Conservation (phyloP, 2,329 filamentous ascomycete species). For the Diaporthe caulivora region DNA sequence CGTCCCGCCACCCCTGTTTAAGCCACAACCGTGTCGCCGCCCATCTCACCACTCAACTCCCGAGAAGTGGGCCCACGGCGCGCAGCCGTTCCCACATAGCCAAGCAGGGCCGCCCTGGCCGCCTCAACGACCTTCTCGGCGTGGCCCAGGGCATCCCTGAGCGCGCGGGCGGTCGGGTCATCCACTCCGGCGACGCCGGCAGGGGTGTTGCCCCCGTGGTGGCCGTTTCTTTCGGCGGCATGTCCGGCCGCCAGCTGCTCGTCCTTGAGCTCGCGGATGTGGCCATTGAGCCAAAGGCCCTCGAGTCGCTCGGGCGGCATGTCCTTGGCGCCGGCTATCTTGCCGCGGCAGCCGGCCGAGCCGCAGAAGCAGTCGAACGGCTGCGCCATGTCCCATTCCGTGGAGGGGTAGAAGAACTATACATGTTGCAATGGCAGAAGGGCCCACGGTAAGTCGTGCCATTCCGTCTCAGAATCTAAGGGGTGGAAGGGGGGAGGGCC, state of each 20-base stretch:
- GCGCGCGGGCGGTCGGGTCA: constrained; percentile 57
- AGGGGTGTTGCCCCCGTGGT: not conserved
- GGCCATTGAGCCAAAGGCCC: constrained; percentile 71
- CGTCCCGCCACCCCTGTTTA: not conserved
- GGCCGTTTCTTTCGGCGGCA: not conserved
- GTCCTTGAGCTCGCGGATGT: constrained; percentile 69
- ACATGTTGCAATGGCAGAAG: not conserved
- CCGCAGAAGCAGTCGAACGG: constrained; percentile 76
- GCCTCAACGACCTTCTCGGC: constrained; percentile 62
- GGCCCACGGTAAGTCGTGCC: not conserved
- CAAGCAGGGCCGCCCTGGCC: constrained; percentile 56
- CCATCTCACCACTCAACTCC: constrained; percentile 72
- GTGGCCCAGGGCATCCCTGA: constrained; percentile 57
- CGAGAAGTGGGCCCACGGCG: constrained; percentile 64
- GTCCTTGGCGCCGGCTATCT: constrained; percentile 72
- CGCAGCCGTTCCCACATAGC: constrained; percentile 50
- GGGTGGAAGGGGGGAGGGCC: not conserved
- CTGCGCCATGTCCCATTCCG: constrained; percentile 81
- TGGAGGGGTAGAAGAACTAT: constrained; percentile 81
- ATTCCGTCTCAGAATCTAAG: not conserved
- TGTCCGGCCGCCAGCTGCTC: constrained; percentile 47
- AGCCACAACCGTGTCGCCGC: constrained; percentile 63
- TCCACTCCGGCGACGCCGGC: constrained; percentile 28
- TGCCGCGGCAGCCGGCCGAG: constrained; percentile 68
- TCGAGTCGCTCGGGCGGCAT: constrained; percentile 67